Base-by-base conservation (phyloP, 2,329 filamentous ascomycete species). In the Penicillium frequentans region DNA sequence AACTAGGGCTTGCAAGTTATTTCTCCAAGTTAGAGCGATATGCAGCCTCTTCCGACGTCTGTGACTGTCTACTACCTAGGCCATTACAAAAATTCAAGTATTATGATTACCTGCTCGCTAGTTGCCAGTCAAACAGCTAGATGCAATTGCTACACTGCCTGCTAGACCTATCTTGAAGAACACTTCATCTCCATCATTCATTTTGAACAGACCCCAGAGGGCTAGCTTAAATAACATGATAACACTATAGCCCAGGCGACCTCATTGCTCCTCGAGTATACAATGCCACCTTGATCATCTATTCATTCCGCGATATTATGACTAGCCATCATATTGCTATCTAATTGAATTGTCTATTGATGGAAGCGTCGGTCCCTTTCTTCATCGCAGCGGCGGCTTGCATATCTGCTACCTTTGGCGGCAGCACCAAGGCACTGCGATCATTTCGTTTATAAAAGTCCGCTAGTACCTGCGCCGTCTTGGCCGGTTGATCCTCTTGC, bases 401-500 rank as follows among this genome's bases (percentile, higher is more conserved):
- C 68, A 93, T 76, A 63, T 93, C 89, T 1, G 88, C 88, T 2
- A 99, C 93, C 74, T 99, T 99, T 0, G 93, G 93, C 31, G 95
- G 95, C 61, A 99, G 79, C 1, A 98, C 89, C 57, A 99, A 73
- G 11, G 88, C 84, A 67, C 86, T 91, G 59, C 93, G 83, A 76
- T 98, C 93, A 70, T 99, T 99, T 52, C 95, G 82, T 64, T 88
- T 89, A 70, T 95, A 93, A 71, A 99, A 98, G 71, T 99, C 95
- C 1, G 90, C 90, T 51, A 98, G 79, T 9, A 91, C 84, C 65
- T 89, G 82, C 0, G 95, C 95, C 44, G 90, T 96, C 79, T 93
- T 96, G 69, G 92, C 90, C 0, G 95, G 93, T 49, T 93, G 84
- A 73, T 99, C 95, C 74, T 99, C 95, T 64, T 99, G 95, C 55